A percentile compares a stretch with the other conserved stretches of the same genome.
phyloP scores from a whole-genome alignment of 2,329 filamentous ascomycete genomes.

The Pseudogymnoascus pannorum region DNA sequence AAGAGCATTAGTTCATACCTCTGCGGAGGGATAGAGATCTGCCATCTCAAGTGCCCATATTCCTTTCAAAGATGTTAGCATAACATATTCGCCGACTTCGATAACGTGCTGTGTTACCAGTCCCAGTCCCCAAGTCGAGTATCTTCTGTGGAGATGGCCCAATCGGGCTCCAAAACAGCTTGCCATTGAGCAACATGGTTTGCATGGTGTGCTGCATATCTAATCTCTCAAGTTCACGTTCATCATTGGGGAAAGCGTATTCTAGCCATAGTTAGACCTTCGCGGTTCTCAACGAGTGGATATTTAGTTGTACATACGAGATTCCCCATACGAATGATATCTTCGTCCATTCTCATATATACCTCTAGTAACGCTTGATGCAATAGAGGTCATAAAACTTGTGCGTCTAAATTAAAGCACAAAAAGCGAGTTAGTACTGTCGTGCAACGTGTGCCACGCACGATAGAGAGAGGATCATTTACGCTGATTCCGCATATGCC shows the following conservation, averaged over 20 bases:
- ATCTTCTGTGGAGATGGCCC: conserved; percentile 14
- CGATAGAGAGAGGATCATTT: neutral
- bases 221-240: conserved; percentile 22
- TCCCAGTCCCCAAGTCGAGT: conserved; percentile 19
- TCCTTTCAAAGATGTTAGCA: neutral
- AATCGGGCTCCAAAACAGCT: neutral
- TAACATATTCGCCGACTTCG: neutral
- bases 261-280: conserved; percentile 20
- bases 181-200: neutral
- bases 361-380: conserved; percentile 38
- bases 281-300: neutral
- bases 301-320: neutral
- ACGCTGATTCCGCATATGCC: neutral
- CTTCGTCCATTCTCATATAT: conserved; percentile 40
- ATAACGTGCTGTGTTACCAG: conserved; percentile 10
- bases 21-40: neutral
- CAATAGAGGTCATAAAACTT: conserved; percentile 25
- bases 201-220: neutral
- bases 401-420: neutral
- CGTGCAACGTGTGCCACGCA: neutral
- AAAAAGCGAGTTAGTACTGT: neutral
- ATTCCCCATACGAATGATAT: conserved; percentile 38
- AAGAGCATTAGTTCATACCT: neutral
- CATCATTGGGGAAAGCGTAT: conserved; percentile 19
- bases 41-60: neutral